A percentile compares a stretch with the other conserved stretches of the same genome.
Evolutionary conservation across 257 asterid species (phyloP).

Genomic region (Solanum sejunctum): DNA sequence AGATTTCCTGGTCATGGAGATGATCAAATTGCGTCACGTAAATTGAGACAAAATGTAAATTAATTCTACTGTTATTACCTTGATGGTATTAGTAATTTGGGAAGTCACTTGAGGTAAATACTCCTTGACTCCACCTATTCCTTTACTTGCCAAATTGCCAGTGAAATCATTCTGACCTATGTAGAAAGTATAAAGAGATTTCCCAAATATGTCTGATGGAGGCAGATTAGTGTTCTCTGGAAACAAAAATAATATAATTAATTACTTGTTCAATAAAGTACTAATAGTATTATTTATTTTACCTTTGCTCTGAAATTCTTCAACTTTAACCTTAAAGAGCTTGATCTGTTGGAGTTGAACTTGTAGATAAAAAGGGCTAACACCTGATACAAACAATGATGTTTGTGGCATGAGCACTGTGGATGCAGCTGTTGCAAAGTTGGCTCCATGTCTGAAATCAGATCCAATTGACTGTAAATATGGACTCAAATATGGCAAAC

Average conservation of each 20-base stretch:
- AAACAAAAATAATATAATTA: not conserved
- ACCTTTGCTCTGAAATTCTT: slow-evolving; percentile 1
- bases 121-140: slow-evolving; percentile 32
- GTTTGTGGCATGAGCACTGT: slow-evolving; percentile 50
- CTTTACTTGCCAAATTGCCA: slow-evolving; percentile 19
- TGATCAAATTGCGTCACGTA: not conserved
- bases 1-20: slow-evolving; percentile 22
- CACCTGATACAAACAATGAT: slow-evolving; percentile 40
- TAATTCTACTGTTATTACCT: slow-evolving; percentile 19
- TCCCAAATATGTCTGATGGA: slow-evolving; percentile 38
- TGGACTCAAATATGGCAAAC: slow-evolving; percentile 57
- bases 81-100: slow-evolving; percentile 30
- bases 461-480: slow-evolving; percentile 57
- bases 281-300: not conserved
- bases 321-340: slow-evolving; percentile 33
- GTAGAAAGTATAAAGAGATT: slow-evolving; percentile 44
- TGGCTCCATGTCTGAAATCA: slow-evolving; percentile 48
- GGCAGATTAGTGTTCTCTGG: slow-evolving; percentile 41
- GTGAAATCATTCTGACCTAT: slow-evolving; percentile 69
- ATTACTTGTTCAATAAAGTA: not conserved
- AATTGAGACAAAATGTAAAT: not conserved
- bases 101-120: slow-evolving; percentile 27
- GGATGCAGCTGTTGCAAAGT: slow-evolving; percentile 57
- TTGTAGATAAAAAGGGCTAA: slow-evolving; percentile 56
- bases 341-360: slow-evolving; percentile 57